A percentile compares a stretch with the other conserved stretches of the same genome.
These are phyloP conservation scores for Coniosporium apollinis DNA, from an alignment of 495 filamentous ascomycete genomes.

Conservation along the genomic window DNA sequence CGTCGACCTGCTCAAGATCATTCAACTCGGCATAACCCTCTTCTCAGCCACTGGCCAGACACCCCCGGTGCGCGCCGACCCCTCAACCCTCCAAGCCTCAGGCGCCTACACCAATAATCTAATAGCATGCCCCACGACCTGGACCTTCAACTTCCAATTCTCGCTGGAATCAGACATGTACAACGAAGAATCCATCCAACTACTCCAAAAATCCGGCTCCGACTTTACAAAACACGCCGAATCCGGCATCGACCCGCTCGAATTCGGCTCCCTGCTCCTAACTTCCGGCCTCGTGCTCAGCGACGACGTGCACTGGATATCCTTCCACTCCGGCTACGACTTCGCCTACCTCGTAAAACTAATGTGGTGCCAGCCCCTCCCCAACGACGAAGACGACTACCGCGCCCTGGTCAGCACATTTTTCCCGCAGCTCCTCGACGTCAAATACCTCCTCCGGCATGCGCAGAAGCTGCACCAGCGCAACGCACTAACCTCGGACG, in stretches of 20 bases:
- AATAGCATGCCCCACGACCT: conserved; percentile 64
- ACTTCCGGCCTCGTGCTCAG: conserved; percentile 81
- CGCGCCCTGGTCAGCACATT: conserved; percentile 69
- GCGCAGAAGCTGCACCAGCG: conserved; percentile 32
- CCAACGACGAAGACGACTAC: conserved; percentile 76
- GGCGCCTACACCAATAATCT: conserved; percentile 34
- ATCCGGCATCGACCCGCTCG: conserved; percentile 77
- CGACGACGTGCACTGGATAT: conserved; percentile 84
- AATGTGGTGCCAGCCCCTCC: conserved; percentile 60
- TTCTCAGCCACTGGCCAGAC: conserved; percentile 78
- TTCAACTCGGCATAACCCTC: conserved; percentile 86
- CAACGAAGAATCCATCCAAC: conserved; percentile 77
- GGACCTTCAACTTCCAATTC: conserved; percentile 99
- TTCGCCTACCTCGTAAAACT: conserved; percentile 95
- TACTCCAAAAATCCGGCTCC: conserved; percentile 70
- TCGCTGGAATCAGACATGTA: conserved; percentile 92
- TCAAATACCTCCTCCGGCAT: conserved; percentile 94
- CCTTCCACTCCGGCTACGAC: conserved; percentile 97
- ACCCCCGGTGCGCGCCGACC: conserved; percentile 49
- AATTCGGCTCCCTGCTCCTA: conserved; percentile 78
- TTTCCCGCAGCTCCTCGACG: conserved; percentile 86
- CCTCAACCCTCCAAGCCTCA: conserved; percentile 28
- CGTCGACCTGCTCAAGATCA: conserved; percentile 90
- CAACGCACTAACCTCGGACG: conserved; percentile 40
- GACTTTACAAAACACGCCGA: conserved; percentile 69